Base-by-base conservation (phyloP, 2,329 filamentous ascomycete genomes). In the Fusarium subglutinans region DNA sequence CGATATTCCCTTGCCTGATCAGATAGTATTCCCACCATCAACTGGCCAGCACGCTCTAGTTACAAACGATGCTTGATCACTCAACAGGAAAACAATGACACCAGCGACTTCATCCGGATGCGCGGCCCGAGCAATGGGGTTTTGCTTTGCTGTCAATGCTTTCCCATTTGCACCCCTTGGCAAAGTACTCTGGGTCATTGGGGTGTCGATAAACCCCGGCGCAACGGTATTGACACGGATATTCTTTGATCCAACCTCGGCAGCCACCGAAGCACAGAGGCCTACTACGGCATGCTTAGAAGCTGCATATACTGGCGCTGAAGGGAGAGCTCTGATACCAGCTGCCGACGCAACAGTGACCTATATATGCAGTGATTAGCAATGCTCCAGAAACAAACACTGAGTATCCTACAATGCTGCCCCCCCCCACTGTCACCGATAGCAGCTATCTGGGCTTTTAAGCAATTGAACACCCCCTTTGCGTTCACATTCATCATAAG, bases 321-420 rank as follows among this genome's bases (percentile, higher is more conserved):
- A 43, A 11, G 40, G 40, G 1, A 43, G 40, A 7, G 40, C 40
- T 43, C 40, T 43, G 14, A 43, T n/a, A 10, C 8, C 40, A 22
- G 40, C 40, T 15, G 40, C 22, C 14, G 22, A n/a, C 6, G 40
- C 22, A 7, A 43, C 40, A 7, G 40, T n/a, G 9, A n/a, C 40
- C 22, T 43, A n/a, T 1, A 17, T 8, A 35, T 35, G 14, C 0
- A 35, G 6, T 9, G 14, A 35, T 35, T 15, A 35, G 33, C 14
- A 3, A 15, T 9, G 33, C 7, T 0, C 7, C 14, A 15, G 14
- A 15, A 15, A 35, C 3, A 15, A 35, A 9, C 1, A 35, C 1
- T 15, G 3, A 0, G 33, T n/a, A 11, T 43, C 40, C 17, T n/a
- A 43, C 40, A n/a, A 43, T 43, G 22, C 40, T 43, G 1, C 40